Conservation (phyloP, 2,329 filamentous ascomycete genomes). For the Paracoccidioides lutzii region DNA sequence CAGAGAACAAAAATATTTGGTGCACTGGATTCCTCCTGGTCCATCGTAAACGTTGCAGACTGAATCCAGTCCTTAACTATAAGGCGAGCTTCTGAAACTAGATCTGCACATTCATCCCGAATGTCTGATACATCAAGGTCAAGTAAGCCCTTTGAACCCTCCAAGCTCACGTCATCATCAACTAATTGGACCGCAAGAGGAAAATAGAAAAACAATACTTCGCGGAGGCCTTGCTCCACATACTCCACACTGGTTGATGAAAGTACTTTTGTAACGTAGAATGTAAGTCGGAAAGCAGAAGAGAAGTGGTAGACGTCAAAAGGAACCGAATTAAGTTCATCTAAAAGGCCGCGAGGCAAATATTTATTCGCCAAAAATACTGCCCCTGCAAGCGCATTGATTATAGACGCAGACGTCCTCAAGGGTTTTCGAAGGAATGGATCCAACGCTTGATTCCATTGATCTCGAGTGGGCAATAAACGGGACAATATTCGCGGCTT, state of each 20-base stretch:
- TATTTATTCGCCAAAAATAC: conserved; percentile 46
- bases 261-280: conserved; percentile 54
- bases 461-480: conserved; percentile 49
- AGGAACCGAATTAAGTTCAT: conserved; percentile 23
- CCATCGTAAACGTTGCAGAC: conserved; percentile 4
- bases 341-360: conserved; percentile 16
- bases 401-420: conserved; percentile 54
- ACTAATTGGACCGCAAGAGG: conserved; percentile 44
- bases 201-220: conserved; percentile 38
- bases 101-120: conserved; percentile 40
- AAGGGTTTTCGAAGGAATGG: conserved; percentile 35
- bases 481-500: conserved; percentile 22
- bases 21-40: neutral
- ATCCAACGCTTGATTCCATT: conserved; percentile 54
- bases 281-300: conserved; percentile 59
- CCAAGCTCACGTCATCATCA: conserved; percentile 47
- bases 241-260: conserved; percentile 25
- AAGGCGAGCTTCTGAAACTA: conserved; percentile 39
- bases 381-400: conserved; percentile 57
- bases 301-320: conserved; percentile 60
- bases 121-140: conserved; percentile 34
- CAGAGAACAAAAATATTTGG: conserved; percentile 20
- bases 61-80: conserved; percentile 35
- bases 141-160: conserved; percentile 43
- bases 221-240: conserved; percentile 21